These are phyloP conservation scores for Pseudofabraea citricarpa DNA, from an alignment of 2,329 filamentous ascomycete species.

Conservation along the genomic window DNA sequence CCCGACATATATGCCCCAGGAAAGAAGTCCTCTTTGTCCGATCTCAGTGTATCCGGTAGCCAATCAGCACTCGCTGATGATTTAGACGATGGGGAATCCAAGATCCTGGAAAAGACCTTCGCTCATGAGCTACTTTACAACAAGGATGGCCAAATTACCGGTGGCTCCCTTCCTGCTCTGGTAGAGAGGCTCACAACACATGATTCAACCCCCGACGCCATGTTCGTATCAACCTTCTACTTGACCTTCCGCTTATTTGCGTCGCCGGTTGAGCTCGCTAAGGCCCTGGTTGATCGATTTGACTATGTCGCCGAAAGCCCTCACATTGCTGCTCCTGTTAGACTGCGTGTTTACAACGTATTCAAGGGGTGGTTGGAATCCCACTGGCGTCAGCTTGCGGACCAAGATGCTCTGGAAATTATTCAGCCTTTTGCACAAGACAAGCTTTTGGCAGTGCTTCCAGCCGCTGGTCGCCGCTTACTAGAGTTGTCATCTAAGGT, in stretches of 20 bases:
- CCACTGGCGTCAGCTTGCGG: slow-evolving; percentile 83
- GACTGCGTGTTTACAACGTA: slow-evolving; percentile 88
- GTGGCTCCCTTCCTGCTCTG: slow-evolving; percentile 82
- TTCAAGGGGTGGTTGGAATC: slow-evolving; percentile 98
- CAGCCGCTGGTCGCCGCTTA: slow-evolving; percentile 75
- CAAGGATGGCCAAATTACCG: slow-evolving; percentile 91
- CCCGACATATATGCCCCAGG: slow-evolving; percentile 51
- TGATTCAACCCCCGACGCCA: slow-evolving; percentile 84
- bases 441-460: slow-evolving; percentile 63
- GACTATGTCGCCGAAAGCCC: slow-evolving; percentile 82
- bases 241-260: slow-evolving; percentile 94
- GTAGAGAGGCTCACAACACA: slow-evolving; percentile 94
- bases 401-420: slow-evolving; percentile 67
- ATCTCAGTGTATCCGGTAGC: slow-evolving; percentile 62
- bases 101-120: slow-evolving; percentile 85
- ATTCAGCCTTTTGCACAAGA: slow-evolving; percentile 78
- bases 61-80: slow-evolving; percentile 66
- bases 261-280: slow-evolving; percentile 71
- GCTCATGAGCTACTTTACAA: slow-evolving; percentile 90
- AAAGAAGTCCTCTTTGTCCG: slow-evolving; percentile 51
- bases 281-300: slow-evolving; percentile 83
- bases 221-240: slow-evolving; percentile 93
- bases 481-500: slow-evolving; percentile 77
- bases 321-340: slow-evolving; percentile 72
- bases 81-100: slow-evolving; percentile 72